Percentiles rank a stretch among this genome's conserved stretches.
Conservation (phyloP, 2,329 filamentous ascomycete genomes). For the Alternaria novae-zelandiae region DNA sequence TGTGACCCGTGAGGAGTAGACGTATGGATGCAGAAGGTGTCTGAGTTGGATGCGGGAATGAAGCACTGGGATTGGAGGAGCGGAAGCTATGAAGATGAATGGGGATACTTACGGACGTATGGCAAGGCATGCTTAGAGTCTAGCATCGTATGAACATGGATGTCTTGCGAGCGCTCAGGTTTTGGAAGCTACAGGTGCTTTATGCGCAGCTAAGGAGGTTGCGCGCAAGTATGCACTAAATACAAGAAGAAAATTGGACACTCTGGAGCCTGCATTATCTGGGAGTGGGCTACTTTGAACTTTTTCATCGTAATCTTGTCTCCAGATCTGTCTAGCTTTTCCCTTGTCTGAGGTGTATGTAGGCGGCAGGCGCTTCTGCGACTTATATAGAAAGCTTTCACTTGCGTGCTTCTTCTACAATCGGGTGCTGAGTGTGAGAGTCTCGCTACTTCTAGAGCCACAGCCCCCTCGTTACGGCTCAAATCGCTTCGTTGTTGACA, state of each 20-base stretch:
- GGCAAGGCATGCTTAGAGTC: neutral
- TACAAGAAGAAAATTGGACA: neutral
- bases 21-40: accelerated
- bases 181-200: neutral
- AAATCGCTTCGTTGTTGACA: neutral
- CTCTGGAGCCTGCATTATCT: neutral
- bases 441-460: neutral
- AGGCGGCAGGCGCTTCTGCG: neutral
- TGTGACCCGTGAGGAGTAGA: neutral
- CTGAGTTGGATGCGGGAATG: too few species aligned
- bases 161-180: neutral
- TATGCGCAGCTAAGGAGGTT: neutral
- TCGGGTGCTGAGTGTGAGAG: neutral
- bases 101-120: neutral
- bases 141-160: neutral
- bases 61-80: neutral
- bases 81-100: neutral
- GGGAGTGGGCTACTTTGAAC: too few species aligned
- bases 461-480: too few species aligned
- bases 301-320: too few species aligned
- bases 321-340: too few species aligned
- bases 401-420: neutral
- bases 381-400: neutral
- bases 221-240: neutral
- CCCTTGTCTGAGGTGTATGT: too few species aligned